These are phyloP conservation scores for Apiospora saccharicola DNA, from an alignment of 2,329 filamentous ascomycete species.

Conservation along the genomic window DNA sequence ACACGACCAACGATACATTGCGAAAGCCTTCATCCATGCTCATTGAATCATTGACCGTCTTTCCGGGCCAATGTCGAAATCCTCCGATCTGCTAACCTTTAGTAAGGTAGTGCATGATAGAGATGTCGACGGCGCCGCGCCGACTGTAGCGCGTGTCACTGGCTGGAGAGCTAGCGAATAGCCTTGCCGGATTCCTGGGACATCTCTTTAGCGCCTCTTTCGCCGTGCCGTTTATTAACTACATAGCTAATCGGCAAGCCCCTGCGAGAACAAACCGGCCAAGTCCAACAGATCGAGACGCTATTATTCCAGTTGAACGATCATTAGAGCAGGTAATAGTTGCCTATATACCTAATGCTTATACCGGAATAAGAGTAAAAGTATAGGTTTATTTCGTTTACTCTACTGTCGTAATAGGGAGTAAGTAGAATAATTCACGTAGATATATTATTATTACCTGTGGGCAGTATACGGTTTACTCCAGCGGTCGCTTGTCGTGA, in stretches of 20 bases:
- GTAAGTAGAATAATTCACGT: no score
- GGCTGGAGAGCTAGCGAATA: neutral
- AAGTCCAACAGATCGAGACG: no score
- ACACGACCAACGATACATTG: neutral
- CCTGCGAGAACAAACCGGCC: no score
- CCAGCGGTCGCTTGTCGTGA: neutral
- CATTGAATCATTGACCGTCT: neutral
- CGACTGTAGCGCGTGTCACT: neutral
- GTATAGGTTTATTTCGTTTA: no score
- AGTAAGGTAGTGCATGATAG: slow-evolving; percentile 13
- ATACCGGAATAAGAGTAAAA: no score
- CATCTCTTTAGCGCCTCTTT: neutral
- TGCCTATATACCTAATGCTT: no score
- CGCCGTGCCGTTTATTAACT: neutral
- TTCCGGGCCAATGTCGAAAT: neutral
- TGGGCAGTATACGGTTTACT: no score
- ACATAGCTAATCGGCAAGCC: no score
- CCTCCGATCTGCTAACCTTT: neutral
- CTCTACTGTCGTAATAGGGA: no score
- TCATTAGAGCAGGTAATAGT: no score
- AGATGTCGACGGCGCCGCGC: neutral
- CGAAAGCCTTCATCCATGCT: neutral
- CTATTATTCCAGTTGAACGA: no score
- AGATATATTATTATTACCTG: no score
- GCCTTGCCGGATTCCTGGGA: neutral